Base-by-base conservation (phyloP, 2,329 filamentous ascomycete genomes). In the Phialemonium atrogriseum region DNA sequence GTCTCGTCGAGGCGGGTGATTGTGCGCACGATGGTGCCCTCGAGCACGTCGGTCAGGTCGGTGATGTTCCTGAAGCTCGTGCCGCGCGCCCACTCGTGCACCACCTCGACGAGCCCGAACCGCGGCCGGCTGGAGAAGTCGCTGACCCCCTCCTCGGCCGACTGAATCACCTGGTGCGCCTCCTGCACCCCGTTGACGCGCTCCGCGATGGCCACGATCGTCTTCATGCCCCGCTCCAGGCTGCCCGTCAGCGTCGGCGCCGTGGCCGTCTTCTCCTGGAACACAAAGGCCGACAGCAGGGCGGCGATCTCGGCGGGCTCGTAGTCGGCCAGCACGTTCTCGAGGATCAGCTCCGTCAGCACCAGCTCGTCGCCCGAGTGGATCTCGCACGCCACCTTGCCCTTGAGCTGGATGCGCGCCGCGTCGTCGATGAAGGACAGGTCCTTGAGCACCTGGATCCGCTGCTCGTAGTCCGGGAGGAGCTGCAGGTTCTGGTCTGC, bases 51-150 rank as follows among this genome's bases (percentile, higher is more conserved):
- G 7, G 91, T 98, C 51, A 98, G 62, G 44, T 89, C 84, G 0
- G 89, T 96, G 45, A 98, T 98, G 43, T 91, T 89, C 60, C 93
- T 94, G 69, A 98, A 98, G 32, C 84, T 89, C 86, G 96, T 96
- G 16, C 91, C 91, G 30, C 86, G 70, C 8, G 91, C 91, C 91
- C 91, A 98, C 58, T 98, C 91, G 54, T 96, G 95, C 20, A 98
- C 93, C 0, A 98, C 91, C 58, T 98, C 91, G 54, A 94, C 87
- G 34, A 98, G 72, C 2, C 89, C 91, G 52, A 98, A 98, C 8
- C 89, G 74, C 2, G 88, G 86, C 33, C 80, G 73, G 37, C 78
- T 86, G 21, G 84, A 82, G 50, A 95, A 95, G 56, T 96, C 89
- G 48, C 93, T 94, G n/a, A n/a, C n/a, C 36, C 80, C 82, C 52